Conservation (phyloP, 371 early-diverging fungal genomes). For the Mortierella sp. region DNA sequence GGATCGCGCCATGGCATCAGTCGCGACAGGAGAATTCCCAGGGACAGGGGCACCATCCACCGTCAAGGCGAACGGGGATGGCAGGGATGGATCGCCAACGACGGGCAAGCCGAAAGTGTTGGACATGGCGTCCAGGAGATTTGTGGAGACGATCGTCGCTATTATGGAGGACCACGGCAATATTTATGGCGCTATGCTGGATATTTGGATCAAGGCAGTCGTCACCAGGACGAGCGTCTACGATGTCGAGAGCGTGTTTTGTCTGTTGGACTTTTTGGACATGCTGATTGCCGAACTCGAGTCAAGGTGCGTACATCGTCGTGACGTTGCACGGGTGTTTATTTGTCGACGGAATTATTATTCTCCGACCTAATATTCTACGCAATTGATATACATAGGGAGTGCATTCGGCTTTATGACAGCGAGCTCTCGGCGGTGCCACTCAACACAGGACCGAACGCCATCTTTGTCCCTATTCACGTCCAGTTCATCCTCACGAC, state of each 20-base stretch:
- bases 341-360: background rate
- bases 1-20: constrained; percentile 40
- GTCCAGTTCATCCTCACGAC: constrained; percentile 64
- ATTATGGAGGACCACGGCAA: constrained; percentile 58
- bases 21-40: constrained; percentile 51
- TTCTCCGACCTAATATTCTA: background rate
- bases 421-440: constrained; percentile 36
- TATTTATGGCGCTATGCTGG: constrained; percentile 67
- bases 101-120: constrained; percentile 66
- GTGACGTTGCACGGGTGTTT: background rate
- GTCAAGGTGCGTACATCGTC: constrained; percentile 40
- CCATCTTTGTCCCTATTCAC: constrained; percentile 56
- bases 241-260: constrained; percentile 67
- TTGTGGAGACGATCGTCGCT: constrained; percentile 66
- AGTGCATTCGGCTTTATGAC: constrained; percentile 43
- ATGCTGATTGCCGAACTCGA: constrained; percentile 60
- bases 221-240: constrained; percentile 64
- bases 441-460: constrained; percentile 13
- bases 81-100: constrained; percentile 27
- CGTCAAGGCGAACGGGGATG: constrained; percentile 30
- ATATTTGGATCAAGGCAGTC: constrained; percentile 67
- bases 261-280: constrained; percentile 67
- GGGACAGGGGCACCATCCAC: constrained; percentile 49
- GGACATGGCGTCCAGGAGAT: constrained; percentile 66
- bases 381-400: constrained; percentile 23